phyloP scores from a whole-genome alignment of 768 basidiomycete genomes.

The Lactarius vividus region DNA sequence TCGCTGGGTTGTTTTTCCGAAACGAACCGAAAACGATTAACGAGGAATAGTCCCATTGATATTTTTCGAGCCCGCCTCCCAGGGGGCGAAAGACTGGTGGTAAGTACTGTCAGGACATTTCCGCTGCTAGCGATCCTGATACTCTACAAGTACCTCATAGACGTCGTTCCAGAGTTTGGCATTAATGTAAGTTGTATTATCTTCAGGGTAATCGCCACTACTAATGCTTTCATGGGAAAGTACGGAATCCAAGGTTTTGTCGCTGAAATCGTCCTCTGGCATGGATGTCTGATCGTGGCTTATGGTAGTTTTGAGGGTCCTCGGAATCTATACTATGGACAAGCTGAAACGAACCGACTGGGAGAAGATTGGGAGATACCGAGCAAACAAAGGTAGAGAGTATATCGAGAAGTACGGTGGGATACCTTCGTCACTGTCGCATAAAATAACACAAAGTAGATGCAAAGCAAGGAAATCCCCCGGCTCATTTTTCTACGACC shows the following conservation, averaged over 20 bases:
- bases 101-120: not conserved
- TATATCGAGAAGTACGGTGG: slow-evolving; percentile 8
- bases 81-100: slow-evolving; percentile 20
- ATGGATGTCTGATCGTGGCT: not conserved
- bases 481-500: slow-evolving; percentile 6
- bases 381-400: not conserved
- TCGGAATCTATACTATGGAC: slow-evolving; percentile 16
- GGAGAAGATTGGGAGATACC: slow-evolving; percentile 13
- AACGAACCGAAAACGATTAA: slow-evolving; percentile 19
- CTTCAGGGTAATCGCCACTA: no score
- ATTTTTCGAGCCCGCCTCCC: slow-evolving; percentile 24
- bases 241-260: slow-evolving; percentile 17
- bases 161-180: slow-evolving; percentile 18
- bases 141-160: slow-evolving; percentile 20
- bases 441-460: slow-evolving; percentile 11
- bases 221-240: slow-evolving; percentile 1
- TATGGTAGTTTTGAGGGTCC: slow-evolving; percentile 5
- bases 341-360: slow-evolving; percentile 17
- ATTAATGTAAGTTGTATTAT: slow-evolving; percentile 15
- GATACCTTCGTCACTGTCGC: not conserved
- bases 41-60: slow-evolving; percentile 21
- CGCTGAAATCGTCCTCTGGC: not conserved
- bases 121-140: not conserved
- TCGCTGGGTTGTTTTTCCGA: slow-evolving; percentile 21
- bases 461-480: slow-evolving; percentile 12